These are phyloP conservation scores for Geotrichum macrosporum DNA, from an alignment of 1,139 yeast species.

Conservation along the genomic window DNA sequence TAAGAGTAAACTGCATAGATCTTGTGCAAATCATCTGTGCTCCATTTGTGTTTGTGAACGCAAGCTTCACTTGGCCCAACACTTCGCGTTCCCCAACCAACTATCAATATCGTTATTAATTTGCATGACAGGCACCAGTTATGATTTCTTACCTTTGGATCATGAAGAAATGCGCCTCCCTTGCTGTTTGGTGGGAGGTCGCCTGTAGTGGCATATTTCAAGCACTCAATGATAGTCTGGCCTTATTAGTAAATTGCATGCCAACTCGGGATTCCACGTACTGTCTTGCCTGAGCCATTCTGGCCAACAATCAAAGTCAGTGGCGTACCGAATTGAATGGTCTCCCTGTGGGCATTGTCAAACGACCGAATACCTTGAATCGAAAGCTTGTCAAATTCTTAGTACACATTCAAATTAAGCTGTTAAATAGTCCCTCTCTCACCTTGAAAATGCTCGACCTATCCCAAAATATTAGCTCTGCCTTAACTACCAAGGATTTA, in stretches of 20 bases:
- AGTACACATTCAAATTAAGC: too few relatives aligned
- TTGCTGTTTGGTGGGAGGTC: conserved; percentile 92
- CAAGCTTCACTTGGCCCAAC: conserved; percentile 84
- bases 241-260: too few relatives aligned
- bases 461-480: not conserved
- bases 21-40: conserved; percentile 81
- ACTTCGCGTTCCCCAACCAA: conserved; percentile 63
- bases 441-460: conserved; percentile 37
- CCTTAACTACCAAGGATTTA: too few relatives aligned
- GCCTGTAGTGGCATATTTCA: conserved; percentile 92
- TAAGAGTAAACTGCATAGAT: conserved; percentile 66
- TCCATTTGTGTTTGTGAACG: conserved; percentile 70
- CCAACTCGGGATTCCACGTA: too few relatives aligned
- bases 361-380: conserved; percentile 90
- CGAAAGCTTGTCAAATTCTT: conserved; percentile 51
- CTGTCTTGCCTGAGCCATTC: conserved; percentile 97
- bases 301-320: conserved; percentile 91
- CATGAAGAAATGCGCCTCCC: conserved; percentile 95
- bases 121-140: too few relatives aligned
- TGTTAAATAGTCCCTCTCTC: too few relatives aligned
- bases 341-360: conserved; percentile 74
- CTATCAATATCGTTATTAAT: too few relatives aligned
- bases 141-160: conserved; percentile 62
- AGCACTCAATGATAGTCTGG: conserved; percentile 81
- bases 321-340: conserved; percentile 86